Conservation (phyloP, 495 filamentous ascomycete species). For the Neurospora sp. region DNA sequence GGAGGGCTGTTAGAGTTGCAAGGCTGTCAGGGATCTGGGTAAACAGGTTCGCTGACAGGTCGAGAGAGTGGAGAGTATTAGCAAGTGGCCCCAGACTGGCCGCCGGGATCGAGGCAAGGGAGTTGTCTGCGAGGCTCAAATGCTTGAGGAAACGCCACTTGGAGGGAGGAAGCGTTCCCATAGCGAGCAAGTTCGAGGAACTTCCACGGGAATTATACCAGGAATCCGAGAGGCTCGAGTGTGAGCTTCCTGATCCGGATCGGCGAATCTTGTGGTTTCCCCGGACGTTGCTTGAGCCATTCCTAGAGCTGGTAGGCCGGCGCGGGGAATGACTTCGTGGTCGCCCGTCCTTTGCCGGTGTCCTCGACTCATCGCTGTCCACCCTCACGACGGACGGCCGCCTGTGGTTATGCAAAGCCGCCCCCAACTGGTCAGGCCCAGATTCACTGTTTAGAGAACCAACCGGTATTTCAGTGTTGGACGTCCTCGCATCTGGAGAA, state of each 20-base stretch:
- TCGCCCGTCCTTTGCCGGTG: conserved; percentile 33
- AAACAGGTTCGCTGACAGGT: conserved; percentile 86
- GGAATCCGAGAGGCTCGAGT: conserved; percentile 69
- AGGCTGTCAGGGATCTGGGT: conserved; percentile 84
- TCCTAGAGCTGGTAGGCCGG: conserved; percentile 62
- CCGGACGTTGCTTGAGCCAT: conserved; percentile 51
- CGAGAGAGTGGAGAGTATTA: conserved; percentile 78
- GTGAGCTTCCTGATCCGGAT: conserved; percentile 84
- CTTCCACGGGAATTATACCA: conserved; percentile 55
- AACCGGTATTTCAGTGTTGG: conserved; percentile 33
- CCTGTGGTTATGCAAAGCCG: conserved; percentile 20
- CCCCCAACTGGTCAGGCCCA: conserved; percentile 26
- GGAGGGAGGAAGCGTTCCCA: conserved; percentile 59
- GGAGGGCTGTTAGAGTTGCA: conserved; percentile 66
- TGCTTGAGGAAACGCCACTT: conserved; percentile 95
- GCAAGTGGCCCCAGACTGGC: conserved; percentile 70
- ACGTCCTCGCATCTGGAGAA: conserved; percentile 49
- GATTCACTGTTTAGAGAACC: conserved; percentile 37
- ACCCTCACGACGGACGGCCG: conserved; percentile 30
- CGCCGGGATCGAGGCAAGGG: conserved; percentile 65
- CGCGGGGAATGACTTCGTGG: conserved; percentile 71
- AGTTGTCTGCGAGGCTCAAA: conserved; percentile 85
- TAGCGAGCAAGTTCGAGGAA: conserved; percentile 58
- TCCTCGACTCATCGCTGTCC: conserved; percentile 31
- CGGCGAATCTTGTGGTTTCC: conserved; percentile 63